phyloP scores from a whole-genome alignment of 768 basidiomycete genomes.

The Obba rivulosa region DNA sequence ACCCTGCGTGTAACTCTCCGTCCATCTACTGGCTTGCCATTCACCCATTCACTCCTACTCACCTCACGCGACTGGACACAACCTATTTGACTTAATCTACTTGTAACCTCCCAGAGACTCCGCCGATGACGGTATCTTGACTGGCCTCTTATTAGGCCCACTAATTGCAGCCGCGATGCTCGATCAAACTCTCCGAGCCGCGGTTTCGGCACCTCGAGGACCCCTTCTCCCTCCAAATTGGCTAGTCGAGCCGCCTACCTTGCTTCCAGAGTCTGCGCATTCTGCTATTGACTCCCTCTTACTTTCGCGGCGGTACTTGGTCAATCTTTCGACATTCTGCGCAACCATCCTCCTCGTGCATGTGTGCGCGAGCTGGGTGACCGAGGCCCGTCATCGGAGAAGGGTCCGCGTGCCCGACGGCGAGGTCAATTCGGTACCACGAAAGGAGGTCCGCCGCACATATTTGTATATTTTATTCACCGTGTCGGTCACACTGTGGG shows the following conservation, averaged over 20 bases:
- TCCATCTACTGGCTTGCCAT: not conserved
- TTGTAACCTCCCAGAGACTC: slow-evolving; percentile 49
- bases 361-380: slow-evolving; percentile 71
- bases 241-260: slow-evolving; percentile 71
- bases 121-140: slow-evolving; percentile 80
- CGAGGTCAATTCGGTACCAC: slow-evolving; percentile 71
- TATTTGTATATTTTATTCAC: slow-evolving; percentile 66
- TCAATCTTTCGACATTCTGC: slow-evolving; percentile 77
- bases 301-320: slow-evolving; percentile 67
- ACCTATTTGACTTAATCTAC: slow-evolving; percentile 14
- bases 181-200: slow-evolving; percentile 38
- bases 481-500: slow-evolving; percentile 42
- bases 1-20: too few relatives aligned
- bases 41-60: too few relatives aligned
- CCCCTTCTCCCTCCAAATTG: slow-evolving; percentile 53
- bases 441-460: slow-evolving; percentile 59
- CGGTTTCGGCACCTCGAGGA: slow-evolving; percentile 16
- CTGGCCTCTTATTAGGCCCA: slow-evolving; percentile 79
- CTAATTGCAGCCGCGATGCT: slow-evolving; percentile 70
- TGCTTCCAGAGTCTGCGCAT: slow-evolving; percentile 39
- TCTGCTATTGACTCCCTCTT: slow-evolving; percentile 49
- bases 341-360: slow-evolving; percentile 77
- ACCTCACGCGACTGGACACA: too few relatives aligned
- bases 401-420: slow-evolving; percentile 47
- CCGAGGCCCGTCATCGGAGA: slow-evolving; percentile 49